A percentile compares a stretch with the other conserved stretches of the same genome.
Conservation (phyloP, 345 rosid species). For the Theobroma cacao region DNA sequence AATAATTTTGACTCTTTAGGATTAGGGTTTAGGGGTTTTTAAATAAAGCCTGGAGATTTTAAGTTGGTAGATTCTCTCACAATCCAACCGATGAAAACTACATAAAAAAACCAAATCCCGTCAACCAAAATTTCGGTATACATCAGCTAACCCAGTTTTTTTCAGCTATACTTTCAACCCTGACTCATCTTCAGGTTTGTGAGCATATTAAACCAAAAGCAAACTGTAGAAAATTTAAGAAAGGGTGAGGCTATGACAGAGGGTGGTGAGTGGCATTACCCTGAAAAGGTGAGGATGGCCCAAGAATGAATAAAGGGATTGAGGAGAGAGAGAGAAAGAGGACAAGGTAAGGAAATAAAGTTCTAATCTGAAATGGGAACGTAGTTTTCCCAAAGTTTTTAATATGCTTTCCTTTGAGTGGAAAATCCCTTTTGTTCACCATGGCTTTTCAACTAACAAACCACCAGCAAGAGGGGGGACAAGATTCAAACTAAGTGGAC, state of each 20-base stretch:
- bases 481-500: not conserved
- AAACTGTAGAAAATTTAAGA: not conserved
- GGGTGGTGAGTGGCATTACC: not conserved
- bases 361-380: too few relatives aligned
- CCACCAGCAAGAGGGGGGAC: not conserved
- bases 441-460: not conserved
- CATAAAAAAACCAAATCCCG: not conserved
- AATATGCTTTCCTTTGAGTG: too few relatives aligned
- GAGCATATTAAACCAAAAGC: not conserved
- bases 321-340: not conserved
- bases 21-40: too few relatives aligned
- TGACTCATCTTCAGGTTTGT: not conserved
- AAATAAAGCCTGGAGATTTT: not conserved
- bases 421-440: not conserved
- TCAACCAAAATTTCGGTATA: not conserved
- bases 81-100: not conserved
- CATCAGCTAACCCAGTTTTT: not conserved
- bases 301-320: not conserved
- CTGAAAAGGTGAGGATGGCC: not conserved
- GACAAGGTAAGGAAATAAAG: too few relatives aligned
- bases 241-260: not conserved
- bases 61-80: not conserved
- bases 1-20: not conserved
- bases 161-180: not conserved
- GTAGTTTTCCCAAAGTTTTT: too few relatives aligned